A percentile compares a stretch with the other conserved stretches of the same genome.
Evolutionary conservation across 2,329 filamentous ascomycete species (phyloP).

Genomic region (Fusarium sp.): DNA sequence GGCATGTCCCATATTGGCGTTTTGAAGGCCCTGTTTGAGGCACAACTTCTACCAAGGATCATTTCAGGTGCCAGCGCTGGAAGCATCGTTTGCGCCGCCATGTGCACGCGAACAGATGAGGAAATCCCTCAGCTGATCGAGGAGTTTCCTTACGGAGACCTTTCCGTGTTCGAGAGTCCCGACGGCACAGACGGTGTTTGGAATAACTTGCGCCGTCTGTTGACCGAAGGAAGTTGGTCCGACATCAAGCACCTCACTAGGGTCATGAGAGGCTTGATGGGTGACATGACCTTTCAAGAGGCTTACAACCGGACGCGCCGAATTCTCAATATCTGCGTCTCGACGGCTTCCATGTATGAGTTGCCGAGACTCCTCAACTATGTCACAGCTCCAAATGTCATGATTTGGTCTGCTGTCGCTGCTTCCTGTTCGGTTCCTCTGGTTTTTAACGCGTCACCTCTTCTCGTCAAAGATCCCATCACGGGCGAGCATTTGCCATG

Average conservation of each 20-base stretch:
- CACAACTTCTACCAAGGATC: conserved; percentile 81
- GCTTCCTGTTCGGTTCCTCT: conserved; percentile 94
- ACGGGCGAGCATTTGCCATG: conserved; percentile 84
- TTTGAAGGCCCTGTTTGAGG: conserved; percentile 82
- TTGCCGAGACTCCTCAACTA: conserved; percentile 91
- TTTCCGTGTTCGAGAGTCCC: conserved; percentile 81
- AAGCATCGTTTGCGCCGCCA: conserved; percentile 84
- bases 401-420: conserved; percentile 97
- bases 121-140: conserved; percentile 78
- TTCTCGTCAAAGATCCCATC: conserved; percentile 86
- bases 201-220: conserved; percentile 76
- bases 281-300: conserved; percentile 94
- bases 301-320: conserved; percentile 94
- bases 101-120: conserved; percentile 82
- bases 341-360: conserved; percentile 87
- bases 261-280: conserved; percentile 84
- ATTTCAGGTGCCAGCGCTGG: conserved; percentile 90
- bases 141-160: conserved; percentile 81
- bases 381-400: conserved; percentile 90
- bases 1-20: conserved; percentile 95
- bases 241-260: conserved; percentile 84
- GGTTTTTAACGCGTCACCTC: conserved; percentile 81
- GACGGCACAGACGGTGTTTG: conserved; percentile 71
- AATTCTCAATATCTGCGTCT: conserved; percentile 94
- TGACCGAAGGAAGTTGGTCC: conserved; percentile 87